phyloP scores from a whole-genome alignment of 1,284 basidiomycete genomes.

The Earliella scabrosa region DNA sequence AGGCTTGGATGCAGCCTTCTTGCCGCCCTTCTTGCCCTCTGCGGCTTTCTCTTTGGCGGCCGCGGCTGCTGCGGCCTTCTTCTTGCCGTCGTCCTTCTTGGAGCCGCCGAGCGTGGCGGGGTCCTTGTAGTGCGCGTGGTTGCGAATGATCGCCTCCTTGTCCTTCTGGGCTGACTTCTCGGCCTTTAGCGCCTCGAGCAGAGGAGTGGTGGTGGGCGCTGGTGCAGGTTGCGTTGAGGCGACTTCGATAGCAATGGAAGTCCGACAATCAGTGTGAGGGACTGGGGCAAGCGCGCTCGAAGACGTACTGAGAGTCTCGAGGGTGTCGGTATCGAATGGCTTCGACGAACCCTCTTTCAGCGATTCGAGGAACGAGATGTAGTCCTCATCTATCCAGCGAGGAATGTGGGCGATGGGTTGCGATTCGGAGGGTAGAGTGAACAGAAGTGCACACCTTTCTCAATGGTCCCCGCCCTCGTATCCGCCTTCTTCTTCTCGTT shows the following conservation, averaged over 20 bases:
- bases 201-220: slow-evolving; percentile 80
- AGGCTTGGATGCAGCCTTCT: slow-evolving; percentile 41
- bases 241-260: slow-evolving; percentile 51
- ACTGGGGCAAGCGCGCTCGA: background rate
- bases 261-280: too few relatives aligned
- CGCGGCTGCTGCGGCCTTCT: slow-evolving; percentile 39
- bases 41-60: slow-evolving; percentile 26
- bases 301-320: slow-evolving; percentile 65
- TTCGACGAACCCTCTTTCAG: slow-evolving; percentile 53
- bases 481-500: slow-evolving; percentile 76
- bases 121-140: slow-evolving; percentile 71
- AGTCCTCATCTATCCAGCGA: slow-evolving; percentile 44
- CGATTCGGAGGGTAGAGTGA: background rate
- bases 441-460: slow-evolving; percentile 57
- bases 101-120: slow-evolving; percentile 24
- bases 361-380: slow-evolving; percentile 78
- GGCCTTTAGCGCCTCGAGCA: slow-evolving; percentile 87
- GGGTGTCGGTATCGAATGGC: slow-evolving; percentile 55
- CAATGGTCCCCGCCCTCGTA: slow-evolving; percentile 73
- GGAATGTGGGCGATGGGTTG: background rate
- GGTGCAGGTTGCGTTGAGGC: slow-evolving; percentile 59
- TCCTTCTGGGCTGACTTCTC: slow-evolving; percentile 76
- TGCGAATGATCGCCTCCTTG: slow-evolving; percentile 69
- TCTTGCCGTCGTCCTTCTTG: slow-evolving; percentile 59
- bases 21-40: slow-evolving; percentile 44